phyloP scores from a whole-genome alignment of 768 basidiomycete species.

The Podaxis carcinomalis region DNA sequence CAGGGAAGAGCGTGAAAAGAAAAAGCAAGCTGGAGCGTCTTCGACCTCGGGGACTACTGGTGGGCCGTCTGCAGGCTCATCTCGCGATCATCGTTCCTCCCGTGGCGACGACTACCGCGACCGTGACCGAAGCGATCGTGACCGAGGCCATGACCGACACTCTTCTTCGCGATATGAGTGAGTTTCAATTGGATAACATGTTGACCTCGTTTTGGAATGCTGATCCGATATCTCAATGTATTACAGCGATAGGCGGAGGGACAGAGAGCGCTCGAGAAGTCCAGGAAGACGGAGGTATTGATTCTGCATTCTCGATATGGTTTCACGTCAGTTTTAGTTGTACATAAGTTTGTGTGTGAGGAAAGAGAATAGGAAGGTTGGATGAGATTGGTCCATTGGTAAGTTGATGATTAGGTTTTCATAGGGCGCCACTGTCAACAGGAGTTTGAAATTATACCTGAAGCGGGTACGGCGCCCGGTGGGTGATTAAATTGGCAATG shows the following conservation, averaged over 20 bases:
- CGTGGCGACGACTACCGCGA: conserved; percentile 29
- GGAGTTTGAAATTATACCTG: conserved; percentile 7
- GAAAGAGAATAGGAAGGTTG: conserved; percentile 1
- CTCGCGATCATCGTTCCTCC: conserved; percentile 48
- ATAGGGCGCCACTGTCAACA: conserved; percentile 8
- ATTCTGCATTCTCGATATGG: conserved; percentile 17
- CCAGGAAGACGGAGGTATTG: conserved; percentile 62
- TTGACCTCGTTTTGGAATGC: conserved; percentile 21
- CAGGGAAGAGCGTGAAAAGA: conserved; percentile 85
- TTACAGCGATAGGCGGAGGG: conserved; percentile 63
- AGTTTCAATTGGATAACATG: conserved; percentile 29
- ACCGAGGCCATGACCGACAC: conserved; percentile 68
- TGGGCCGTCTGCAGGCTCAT: conserved; percentile 37
- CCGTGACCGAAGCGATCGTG: conserved; percentile 60
- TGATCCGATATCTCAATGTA: conserved; percentile 22
- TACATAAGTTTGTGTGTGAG: conserved; percentile 8
- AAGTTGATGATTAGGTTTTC: conserved; percentile 11
- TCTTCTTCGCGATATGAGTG: conserved; percentile 70
- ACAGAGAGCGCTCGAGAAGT: conserved; percentile 71
- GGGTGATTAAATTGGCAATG: not conserved
- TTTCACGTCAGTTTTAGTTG: conserved; percentile 9
- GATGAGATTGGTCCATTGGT: conserved; percentile 9
- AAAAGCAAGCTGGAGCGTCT: conserved; percentile 50
- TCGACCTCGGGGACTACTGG: conserved; percentile 32
- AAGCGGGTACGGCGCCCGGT: conserved; percentile 2